phyloP scores from a whole-genome alignment of 352 stramenopile genomes.

The Pythium dissimile region DNA sequence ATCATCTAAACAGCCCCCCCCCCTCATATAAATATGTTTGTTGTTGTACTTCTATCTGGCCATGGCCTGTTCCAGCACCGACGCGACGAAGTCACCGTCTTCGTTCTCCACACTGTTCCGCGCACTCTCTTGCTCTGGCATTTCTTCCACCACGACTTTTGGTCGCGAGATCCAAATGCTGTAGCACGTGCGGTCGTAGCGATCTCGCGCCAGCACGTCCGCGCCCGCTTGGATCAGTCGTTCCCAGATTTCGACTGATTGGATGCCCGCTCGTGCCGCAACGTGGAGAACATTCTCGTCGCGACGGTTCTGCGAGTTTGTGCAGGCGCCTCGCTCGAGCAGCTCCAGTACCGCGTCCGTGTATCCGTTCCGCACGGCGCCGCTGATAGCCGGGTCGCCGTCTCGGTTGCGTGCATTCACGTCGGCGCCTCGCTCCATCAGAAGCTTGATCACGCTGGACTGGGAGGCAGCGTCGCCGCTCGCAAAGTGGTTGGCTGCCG shows the following conservation, averaged over 20 bases:
- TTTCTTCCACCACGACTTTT: neutral
- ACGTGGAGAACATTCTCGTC: constrained; percentile 27
- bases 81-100: neutral
- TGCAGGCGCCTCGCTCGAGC: neutral
- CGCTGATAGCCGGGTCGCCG: constrained; percentile 21
- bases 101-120: too few relatives aligned
- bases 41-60: too few relatives aligned
- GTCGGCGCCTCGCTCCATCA: constrained; percentile 24
- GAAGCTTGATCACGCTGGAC: constrained; percentile 20
- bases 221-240: constrained; percentile 24
- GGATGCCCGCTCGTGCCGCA: constrained; percentile 25
- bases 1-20: too few relatives aligned
- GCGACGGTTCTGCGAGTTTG: neutral
- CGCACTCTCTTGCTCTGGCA: too few relatives aligned
- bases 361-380: constrained; percentile 25
- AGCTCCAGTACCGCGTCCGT: constrained; percentile 11
- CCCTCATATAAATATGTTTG: too few relatives aligned
- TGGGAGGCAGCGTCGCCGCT: constrained; percentile 31
- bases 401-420: constrained; percentile 14
- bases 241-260: constrained; percentile 24
- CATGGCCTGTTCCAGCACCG: neutral
- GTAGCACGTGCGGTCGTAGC: constrained; percentile 24
- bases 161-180: constrained; percentile 21
- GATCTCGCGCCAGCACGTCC: constrained; percentile 27
- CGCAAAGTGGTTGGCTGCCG: constrained; percentile 25